phyloP scores from a whole-genome alignment of 1,284 basidiomycete species.

The Bondarzewia mesenterica region DNA sequence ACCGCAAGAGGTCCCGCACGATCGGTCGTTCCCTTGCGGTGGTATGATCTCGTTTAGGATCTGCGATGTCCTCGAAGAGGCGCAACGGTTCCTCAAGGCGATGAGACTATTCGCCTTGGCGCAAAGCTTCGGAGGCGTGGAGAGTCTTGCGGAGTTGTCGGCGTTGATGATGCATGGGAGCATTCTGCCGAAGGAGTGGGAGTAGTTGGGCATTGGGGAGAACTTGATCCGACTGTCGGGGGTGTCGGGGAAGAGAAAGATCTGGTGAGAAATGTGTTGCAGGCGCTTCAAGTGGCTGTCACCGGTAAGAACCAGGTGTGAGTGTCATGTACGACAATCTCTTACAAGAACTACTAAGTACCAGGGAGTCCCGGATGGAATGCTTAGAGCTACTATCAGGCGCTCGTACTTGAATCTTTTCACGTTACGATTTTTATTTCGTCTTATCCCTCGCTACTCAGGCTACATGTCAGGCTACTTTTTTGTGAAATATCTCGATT shows the following conservation, averaged over 20 bases:
- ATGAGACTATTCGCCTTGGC: conserved; percentile 78
- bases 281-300: conserved; percentile 53
- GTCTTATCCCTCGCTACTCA: too few relatives aligned
- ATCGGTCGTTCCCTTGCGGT: conserved; percentile 70
- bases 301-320: too few relatives aligned
- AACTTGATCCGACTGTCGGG: conserved; percentile 76
- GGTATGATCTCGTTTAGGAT: conserved; percentile 81
- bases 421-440: too few relatives aligned
- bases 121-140: conserved; percentile 88
- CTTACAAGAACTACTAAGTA: too few relatives aligned
- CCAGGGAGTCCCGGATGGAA: too few relatives aligned
- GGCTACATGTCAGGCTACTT: too few relatives aligned
- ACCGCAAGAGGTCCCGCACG: conserved; percentile 21
- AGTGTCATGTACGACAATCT: too few relatives aligned
- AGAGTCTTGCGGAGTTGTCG: conserved; percentile 82
- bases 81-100: conserved; percentile 64
- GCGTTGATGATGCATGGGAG: conserved; percentile 81
- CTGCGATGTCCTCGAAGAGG: conserved; percentile 39
- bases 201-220: conserved; percentile 69
- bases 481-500: too few relatives aligned
- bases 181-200: conserved; percentile 67
- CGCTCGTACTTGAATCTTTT: too few relatives aligned
- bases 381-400: too few relatives aligned
- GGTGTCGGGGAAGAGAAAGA: conserved; percentile 88
- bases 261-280: conserved; percentile 56